Base-by-base conservation (phyloP, 2,329 filamentous ascomycete genomes). In the Coniosporium uncinatum region DNA sequence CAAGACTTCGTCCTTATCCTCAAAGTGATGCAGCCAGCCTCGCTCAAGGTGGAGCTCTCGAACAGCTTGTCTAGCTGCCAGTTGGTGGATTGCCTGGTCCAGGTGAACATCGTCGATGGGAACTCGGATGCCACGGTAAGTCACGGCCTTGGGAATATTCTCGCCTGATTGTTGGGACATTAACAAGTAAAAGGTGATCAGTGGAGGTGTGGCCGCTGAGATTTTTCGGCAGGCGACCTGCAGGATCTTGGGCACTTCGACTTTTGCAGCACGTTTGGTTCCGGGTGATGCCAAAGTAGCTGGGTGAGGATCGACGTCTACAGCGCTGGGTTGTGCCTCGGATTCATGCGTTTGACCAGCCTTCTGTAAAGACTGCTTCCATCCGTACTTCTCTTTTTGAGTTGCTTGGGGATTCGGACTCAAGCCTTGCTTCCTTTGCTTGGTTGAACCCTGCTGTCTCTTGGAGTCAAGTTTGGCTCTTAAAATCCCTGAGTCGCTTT, bases 1-100 rank as follows among this genome's bases (percentile, higher is more conserved):
- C n/a, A n/a, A n/a, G n/a, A n/a, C n/a, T n/a, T 83, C 73, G 0
- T 81, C 74, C 52, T 88, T 70, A 36, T 79, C 73, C 13, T 70
- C 58, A 53, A 82, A 81, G 4, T 67, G 70, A 1, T 70, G 70
- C 3, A 70, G 52, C 81, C 84, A 88, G 13, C 84, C 83, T 19
- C 81, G 72, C 0, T 78, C 77, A 54, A 85, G 75, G 57, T 89
- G 83, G 0, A 89, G 71, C 47, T 88, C 85, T 36, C 76, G 67
- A 14, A 83, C 69, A 2, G 79, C 79, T 55, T 82, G 85, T 41
- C 78, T 77, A 0, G 81, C 82, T 1, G 83, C 83, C 0, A 89
- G 76, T 49, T 85, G 80, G 54, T 88, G 84, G 33, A 88, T 75
- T 0, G 75, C 83, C 39, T 76, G 61, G 3, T 68, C 70, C 22